Base-by-base conservation (phyloP, 495 filamentous ascomycete genomes). In the Immersiella caudata region DNA sequence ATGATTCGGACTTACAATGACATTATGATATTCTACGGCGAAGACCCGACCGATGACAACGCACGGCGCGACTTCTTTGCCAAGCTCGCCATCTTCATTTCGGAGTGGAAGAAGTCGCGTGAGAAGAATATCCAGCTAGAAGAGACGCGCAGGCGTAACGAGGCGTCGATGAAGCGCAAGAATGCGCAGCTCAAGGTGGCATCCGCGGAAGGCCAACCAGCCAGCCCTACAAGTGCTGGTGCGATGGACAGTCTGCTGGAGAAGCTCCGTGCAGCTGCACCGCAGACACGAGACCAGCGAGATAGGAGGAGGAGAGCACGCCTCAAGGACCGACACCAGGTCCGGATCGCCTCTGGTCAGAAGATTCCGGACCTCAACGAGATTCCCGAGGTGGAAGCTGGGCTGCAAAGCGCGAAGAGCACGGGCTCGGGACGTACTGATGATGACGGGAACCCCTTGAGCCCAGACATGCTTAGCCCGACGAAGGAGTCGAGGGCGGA, bases 181-280 rank as follows among this genome's bases (percentile, higher is more conserved):
- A 87, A 92, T 27, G 82, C 84, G 7, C 84, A 88, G 69, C 81
- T 90, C 71, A 91, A 91, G 49, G 83, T 86, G 54, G 79, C 82
- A 56, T 84, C 81, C 60, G 73, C 79, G 56, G 68, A 78, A 20
- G 80, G 80, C 16, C 79, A 79, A 3, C 87, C 88, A 1, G 80
- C 84, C 21, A 90, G 91, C 11, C 91, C 94, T n/a, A 86, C 84
- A 35, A 86, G 88, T 35, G 90, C 92, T 54, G 96, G 95, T 52
- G 96, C 94, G 40, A 98, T 99, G 93, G 95, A 99, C 80, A 90
- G 89, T 16, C 83, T 99, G n/a, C 86, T 99, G 46, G 91, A 97
- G 86, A 98, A 97, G 79, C 82, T 99, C 61, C 91, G 95, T 61
- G 93, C 93, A 46, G 95, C 95, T 2, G 94, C 93, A 35, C 96